Base-by-base conservation (phyloP, 441 rosid species). In the Adansonia rubrostipa region DNA sequence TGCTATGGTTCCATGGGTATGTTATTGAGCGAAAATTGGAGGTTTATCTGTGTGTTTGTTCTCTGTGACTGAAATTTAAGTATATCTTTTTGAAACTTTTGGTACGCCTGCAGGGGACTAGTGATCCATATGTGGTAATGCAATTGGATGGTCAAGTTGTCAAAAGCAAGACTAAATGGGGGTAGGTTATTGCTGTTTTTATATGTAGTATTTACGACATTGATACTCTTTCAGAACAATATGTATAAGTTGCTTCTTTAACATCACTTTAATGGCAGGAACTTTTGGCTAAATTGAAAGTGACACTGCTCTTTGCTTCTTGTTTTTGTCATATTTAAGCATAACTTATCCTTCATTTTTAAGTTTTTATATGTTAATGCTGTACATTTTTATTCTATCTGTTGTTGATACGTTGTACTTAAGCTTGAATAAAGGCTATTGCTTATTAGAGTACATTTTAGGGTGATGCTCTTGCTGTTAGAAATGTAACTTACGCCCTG, bases 1-100 rank as follows among this genome's bases (percentile, higher is more conserved):
- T 78, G 95, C 95, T 65, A 89, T 96, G 96, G 99, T 94, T 87
- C 98, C 95, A 57, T 96, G 98, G 99, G 97, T 93, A 77, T 40
- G 88, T 77, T 53, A 67, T 69, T 76, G 6, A 5, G 54, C 20
- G 51, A 62, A 69, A 71, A 71, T 36, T 48, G 8, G 60, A 70
- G 17, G 75, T 45, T 72, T 4, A 50, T 17, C 74, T 44, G 22
- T 36, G 36, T 44, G 1, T 20, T 44, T 69, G 19, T 36, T 76
- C 20, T 48, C 3, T 20, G 8, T 69, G 42, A 42, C 57, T 11
- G 33, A 10, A 17, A 45, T 36, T 11, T 48, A 70, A 15, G 19
- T 11, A 61, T 14, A 33, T 63, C 5, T 13, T 48, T 58, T 69
- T 13, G 24, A 22, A n/a, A 33, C 66, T 73, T 75, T 10, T 74